Base-by-base conservation (phyloP, 176 grass and related monocot species). In the Carex scoparia region DNA sequence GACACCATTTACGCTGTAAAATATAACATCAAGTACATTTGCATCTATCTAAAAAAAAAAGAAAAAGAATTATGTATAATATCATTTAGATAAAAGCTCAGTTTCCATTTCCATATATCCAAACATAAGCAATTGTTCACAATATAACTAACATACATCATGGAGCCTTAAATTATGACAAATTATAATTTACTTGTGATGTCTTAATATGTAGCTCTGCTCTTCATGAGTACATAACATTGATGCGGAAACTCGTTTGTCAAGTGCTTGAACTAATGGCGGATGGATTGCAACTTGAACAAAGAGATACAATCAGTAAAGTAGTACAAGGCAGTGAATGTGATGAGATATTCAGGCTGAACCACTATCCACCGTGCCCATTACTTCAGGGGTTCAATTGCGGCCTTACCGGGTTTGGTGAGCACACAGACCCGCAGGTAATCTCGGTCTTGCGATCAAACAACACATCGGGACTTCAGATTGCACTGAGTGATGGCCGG, bases 351-450 rank as follows among this genome's bases (percentile, higher is more conserved):
- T 91, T 99, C 85, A 81, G 97, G 72, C 70, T 99, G 53, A 99
- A 99, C 79, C 91, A 99, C 88, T 99, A 99, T 73, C 97, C 97
- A 65, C 93, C 97, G 0, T 94, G 90, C 85, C 90, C 84, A 2
- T 79, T 88, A 40, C 82, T 96, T 23, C 88, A 90, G 28, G 90
- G 91, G 1, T 87, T 84, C 33, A 88, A 90, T 32, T 92, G 84
- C 84, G 90, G 82, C 81, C 84, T 90, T 75, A 96, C 91, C 0
- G 97, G 97, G 10, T 99, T 96, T 81, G 97, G 97, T 28, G 97
- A 94, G 86, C 97, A 99, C 87, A 99, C 97, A 10, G 97, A 96
- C 80, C 97, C 97, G 19, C 97, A 99, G 86, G 87, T 99, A 70
- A 54, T 99, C 56, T 99, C 97, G 0, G 62, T 96, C 84, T 85